Percentiles rank a stretch among this genome's conserved stretches.
Evolutionary conservation across 192 early-diverging fungal species (phyloP).

Genomic region (Chytriomyces sp.): DNA sequence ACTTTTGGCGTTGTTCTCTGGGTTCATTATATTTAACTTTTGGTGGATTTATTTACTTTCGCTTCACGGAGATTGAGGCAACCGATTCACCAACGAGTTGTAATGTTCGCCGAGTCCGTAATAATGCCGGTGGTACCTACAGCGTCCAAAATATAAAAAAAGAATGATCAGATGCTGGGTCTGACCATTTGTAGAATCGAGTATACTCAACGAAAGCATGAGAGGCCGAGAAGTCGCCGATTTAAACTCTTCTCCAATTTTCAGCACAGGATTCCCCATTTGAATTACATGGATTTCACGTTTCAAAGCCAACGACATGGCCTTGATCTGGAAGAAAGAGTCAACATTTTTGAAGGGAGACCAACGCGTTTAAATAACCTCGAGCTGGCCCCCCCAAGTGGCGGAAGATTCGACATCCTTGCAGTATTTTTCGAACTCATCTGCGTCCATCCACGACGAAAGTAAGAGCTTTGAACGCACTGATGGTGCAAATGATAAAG

Average conservation of each 20-base stretch:
- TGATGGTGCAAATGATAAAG: slow-evolving; percentile 10
- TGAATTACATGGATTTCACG: slow-evolving; percentile 88
- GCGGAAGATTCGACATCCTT: slow-evolving; percentile 78
- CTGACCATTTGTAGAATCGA: neutral
- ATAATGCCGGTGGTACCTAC: slow-evolving; percentile 83
- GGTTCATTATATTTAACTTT: too few relatives aligned
- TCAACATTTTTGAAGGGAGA: slow-evolving; percentile 15
- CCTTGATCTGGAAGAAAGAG: slow-evolving; percentile 66
- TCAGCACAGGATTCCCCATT: slow-evolving; percentile 75
- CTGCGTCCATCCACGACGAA: slow-evolving; percentile 42
- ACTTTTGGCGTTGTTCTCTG: neutral
- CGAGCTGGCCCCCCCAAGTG: slow-evolving; percentile 92
- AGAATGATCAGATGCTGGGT: slow-evolving; percentile 6
- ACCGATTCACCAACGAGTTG: slow-evolving; percentile 70
- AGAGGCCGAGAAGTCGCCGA: slow-evolving; percentile 55
- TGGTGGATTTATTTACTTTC: neutral
- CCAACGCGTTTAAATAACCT: slow-evolving; percentile 55
- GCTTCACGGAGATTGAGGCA: neutral
- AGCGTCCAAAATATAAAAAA: neutral
- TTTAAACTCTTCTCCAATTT: slow-evolving; percentile 76
- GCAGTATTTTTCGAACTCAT: slow-evolving; percentile 80
- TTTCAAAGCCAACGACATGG: slow-evolving; percentile 74
- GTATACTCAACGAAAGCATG: slow-evolving; percentile 67
- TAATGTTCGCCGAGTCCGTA: slow-evolving; percentile 97
- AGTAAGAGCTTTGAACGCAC: neutral